Conservation (phyloP, 345 rosid species). For the Durio zibethinus region DNA sequence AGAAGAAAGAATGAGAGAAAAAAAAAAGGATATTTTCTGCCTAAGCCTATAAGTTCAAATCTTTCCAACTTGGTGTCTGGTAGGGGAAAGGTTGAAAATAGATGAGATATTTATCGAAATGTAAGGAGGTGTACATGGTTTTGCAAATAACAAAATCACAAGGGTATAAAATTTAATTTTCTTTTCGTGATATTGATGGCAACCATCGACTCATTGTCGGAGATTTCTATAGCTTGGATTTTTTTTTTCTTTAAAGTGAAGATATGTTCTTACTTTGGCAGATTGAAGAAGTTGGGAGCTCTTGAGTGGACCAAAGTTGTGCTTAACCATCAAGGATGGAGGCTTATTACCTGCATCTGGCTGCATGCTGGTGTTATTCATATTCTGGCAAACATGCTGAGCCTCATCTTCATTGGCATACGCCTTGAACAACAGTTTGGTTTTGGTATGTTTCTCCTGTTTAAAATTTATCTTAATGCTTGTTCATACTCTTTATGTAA, state of each 20-base stretch:
- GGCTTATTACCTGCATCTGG: constrained; percentile 88
- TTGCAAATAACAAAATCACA: not conserved
- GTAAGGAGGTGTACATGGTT: not conserved
- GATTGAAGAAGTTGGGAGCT: constrained; percentile 82
- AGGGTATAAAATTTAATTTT: not conserved
- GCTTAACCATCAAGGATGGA: constrained; percentile 74
- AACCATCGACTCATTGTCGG: not conserved
- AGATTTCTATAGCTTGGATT: not conserved
- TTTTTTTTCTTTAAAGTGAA: not conserved
- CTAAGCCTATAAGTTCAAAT: not conserved
- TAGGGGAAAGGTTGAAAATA: not conserved
- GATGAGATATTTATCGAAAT: not conserved
- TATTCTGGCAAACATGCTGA: constrained; percentile 73
- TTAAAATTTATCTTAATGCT: not conserved
- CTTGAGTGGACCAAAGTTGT: constrained; percentile 64
- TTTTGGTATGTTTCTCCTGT: constrained; percentile 48
- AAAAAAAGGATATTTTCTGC: not conserved
- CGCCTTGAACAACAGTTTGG: constrained; percentile 97
- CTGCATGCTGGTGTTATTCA: constrained; percentile 88
- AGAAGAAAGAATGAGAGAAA: not conserved
- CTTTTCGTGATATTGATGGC: not conserved
- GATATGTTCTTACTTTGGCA: constrained; percentile 22
- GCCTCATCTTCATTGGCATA: constrained; percentile 78
- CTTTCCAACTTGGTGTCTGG: not conserved
- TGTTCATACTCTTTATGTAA: not conserved